These are phyloP conservation scores for Neophaeococcomyces mojaviensis DNA, from an alignment of 2,329 filamentous ascomycete species.

Conservation along the genomic window DNA sequence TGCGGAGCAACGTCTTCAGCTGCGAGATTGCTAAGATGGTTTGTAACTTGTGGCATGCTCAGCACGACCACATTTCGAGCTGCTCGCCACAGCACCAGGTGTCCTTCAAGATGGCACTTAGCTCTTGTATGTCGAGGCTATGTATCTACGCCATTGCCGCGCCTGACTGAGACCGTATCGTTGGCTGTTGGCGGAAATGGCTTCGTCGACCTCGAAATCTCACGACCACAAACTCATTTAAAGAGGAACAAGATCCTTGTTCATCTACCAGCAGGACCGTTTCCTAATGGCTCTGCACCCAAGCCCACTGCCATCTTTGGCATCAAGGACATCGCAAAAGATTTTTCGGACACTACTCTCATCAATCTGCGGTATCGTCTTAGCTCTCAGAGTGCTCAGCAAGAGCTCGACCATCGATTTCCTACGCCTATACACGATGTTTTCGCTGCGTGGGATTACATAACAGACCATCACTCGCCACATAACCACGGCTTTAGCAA, in stretches of 20 bases:
- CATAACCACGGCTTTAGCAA: slow-evolving; percentile 4
- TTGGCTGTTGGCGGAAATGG: slow-evolving; percentile 11
- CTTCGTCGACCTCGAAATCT: slow-evolving; percentile 7
- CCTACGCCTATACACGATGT: slow-evolving; percentile 25
- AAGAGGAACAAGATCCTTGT: slow-evolving; percentile 5
- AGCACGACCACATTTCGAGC: neutral
- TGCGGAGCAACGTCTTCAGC: too few relatives aligned
- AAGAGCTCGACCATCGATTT: slow-evolving; percentile 13
- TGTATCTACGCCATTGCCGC: neutral
- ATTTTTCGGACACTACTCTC: neutral
- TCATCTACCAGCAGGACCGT: slow-evolving; percentile 10
- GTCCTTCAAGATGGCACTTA: neutral
- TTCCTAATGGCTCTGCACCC: neutral
- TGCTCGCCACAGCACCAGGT: neutral
- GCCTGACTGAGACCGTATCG: slow-evolving; percentile 2
- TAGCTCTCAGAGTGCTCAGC: neutral
- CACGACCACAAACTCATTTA: neutral
- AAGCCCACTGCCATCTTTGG: neutral
- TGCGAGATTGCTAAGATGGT: too few relatives aligned
- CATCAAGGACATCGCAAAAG: neutral
- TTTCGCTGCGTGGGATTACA: slow-evolving; percentile 18
- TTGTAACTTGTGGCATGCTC: slow-evolving; percentile 1
- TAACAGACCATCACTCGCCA: slow-evolving; percentile 5
- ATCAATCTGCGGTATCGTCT: slow-evolving; percentile 10
- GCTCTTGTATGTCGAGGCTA: neutral